phyloP scores from a whole-genome alignment of 306 rosid species.

The Echinosophora koreensis region DNA sequence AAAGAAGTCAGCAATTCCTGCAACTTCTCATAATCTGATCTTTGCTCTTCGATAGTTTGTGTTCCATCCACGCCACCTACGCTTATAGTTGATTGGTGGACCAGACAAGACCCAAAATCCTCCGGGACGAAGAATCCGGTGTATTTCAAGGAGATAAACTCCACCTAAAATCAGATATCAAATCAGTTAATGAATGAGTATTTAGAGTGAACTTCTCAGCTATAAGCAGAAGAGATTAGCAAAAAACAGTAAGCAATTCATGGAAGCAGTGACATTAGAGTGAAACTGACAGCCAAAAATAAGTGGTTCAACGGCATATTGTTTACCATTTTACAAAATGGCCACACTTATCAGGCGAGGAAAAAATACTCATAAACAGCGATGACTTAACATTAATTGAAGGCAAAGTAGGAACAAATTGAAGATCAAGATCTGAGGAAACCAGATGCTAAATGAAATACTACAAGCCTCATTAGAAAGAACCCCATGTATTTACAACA shows the following conservation, averaged over 20 bases:
- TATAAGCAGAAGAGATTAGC: conserved; percentile 8
- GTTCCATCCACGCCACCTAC: conserved; percentile 97
- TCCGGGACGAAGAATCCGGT: conserved; percentile 96
- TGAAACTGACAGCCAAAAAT: conserved; percentile 1
- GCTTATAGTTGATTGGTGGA: conserved; percentile 91
- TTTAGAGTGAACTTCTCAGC: conserved; percentile 6
- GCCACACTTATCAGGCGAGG: not conserved
- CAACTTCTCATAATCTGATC: conserved; percentile 73
- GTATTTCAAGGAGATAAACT: conserved; percentile 82
- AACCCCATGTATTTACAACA: not conserved
- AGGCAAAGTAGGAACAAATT: not conserved
- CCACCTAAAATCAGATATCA: conserved; percentile 68
- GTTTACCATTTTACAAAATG: conserved; percentile 2
- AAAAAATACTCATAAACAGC: conserved; percentile 8
- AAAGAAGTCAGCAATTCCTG: conserved; percentile 73
- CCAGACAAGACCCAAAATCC: conserved; percentile 98
- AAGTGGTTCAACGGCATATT: conserved; percentile 6
- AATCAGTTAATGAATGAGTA: conserved; percentile 10
- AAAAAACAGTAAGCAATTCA: conserved; percentile 12
- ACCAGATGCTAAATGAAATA: conserved; percentile 21
- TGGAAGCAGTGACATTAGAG: not conserved
- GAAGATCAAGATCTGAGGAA: not conserved
- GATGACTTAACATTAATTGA: not conserved
- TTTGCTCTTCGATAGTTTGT: conserved; percentile 92
- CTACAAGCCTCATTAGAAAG: conserved; percentile 1